Evolutionary conservation across 345 rosid species (phyloP), one percentile per base, ranked within the genome.

Genomic region (Tarenaya hassleriana): DNA sequence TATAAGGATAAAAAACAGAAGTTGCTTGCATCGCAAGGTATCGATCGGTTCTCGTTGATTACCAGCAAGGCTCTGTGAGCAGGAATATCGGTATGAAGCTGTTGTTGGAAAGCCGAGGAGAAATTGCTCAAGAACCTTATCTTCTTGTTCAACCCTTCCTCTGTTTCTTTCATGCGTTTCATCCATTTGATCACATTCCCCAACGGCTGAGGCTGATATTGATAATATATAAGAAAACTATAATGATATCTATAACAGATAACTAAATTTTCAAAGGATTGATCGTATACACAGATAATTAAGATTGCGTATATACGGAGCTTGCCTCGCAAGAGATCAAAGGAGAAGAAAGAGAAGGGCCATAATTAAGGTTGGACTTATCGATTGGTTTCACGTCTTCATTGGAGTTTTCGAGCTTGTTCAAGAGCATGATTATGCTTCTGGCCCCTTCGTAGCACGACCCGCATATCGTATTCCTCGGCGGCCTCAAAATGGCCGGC

Each of bases 381-480:
- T 54, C 52, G 8, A 33, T 48, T 8, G 42, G 4, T 41, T 65
- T 59, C 2, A 12, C 59, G 8, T 39, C 55, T 18, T 47, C 65
- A 46, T 62, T 62, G 17, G 74, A 74, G 42, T 34, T 71, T 55
- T 79, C 89, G 18, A 77, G 62, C 49, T 76, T 62, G 75, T 77
- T 76, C 66, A 82, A 68, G 62, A 86, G 37, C 5, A 80, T 38
- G 34, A 86, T 68, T 3, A 67, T 70, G 53, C 52, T 61, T 68
- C 63, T 73, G 59, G 87, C 87, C 31, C 83, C 88, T 52, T 90
- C 89, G 17, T 69, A 86, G 73, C 97, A 90, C 1, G 82, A 72
- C 1, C 71, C 77, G 18, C 97, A 90, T 43, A 90, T 90, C 9
- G 78, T 77, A 61, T 90, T 90, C 70, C 97, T 86, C 7, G 96